These are phyloP conservation scores for Phytophthora foliorum DNA, from an alignment of 352 stramenopile species.

Conservation along the genomic window DNA sequence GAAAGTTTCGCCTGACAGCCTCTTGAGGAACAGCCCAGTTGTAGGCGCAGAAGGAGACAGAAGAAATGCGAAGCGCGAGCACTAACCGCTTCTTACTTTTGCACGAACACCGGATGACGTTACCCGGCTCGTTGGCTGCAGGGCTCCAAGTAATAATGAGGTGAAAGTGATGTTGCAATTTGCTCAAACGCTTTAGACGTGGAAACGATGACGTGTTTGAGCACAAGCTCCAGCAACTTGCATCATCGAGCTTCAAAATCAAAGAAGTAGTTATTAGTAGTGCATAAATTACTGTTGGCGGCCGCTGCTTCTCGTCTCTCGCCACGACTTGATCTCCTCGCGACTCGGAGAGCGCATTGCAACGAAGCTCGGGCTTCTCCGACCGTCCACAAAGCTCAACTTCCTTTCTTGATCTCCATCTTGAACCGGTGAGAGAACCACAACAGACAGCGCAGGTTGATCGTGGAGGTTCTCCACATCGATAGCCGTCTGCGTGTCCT, in stretches of 20 bases:
- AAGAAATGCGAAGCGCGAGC: neutral
- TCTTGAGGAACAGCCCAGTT: conserved; percentile 7
- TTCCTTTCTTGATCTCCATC: conserved; percentile 20
- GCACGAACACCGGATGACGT: conserved; percentile 10
- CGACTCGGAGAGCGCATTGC: conserved; percentile 25
- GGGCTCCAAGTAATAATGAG: no score
- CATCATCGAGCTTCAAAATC: neutral
- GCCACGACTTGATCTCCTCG: conserved; percentile 19
- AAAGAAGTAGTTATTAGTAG: neutral
- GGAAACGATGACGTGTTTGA: no score
- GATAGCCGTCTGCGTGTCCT: conserved; percentile 23
- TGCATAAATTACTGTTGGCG: conserved; percentile 15
- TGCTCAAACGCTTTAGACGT: no score
- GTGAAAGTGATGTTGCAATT: no score
- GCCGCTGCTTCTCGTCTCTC: conserved; percentile 9
- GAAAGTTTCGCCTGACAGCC: conserved; percentile 14
- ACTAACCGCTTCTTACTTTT: conserved; percentile 11
- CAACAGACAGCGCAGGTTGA: conserved; percentile 15
- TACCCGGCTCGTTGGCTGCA: no score
- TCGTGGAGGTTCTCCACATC: conserved; percentile 10
- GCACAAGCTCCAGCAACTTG: no score
- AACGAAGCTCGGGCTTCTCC: conserved; percentile 23
- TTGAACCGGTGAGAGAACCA: conserved; percentile 31
- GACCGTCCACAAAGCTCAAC: conserved; percentile 7
- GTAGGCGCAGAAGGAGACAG: conserved; percentile 6